These are phyloP conservation scores for Casuarina glauca DNA, from an alignment of 306 rosid genomes.

Conservation along the genomic window DNA sequence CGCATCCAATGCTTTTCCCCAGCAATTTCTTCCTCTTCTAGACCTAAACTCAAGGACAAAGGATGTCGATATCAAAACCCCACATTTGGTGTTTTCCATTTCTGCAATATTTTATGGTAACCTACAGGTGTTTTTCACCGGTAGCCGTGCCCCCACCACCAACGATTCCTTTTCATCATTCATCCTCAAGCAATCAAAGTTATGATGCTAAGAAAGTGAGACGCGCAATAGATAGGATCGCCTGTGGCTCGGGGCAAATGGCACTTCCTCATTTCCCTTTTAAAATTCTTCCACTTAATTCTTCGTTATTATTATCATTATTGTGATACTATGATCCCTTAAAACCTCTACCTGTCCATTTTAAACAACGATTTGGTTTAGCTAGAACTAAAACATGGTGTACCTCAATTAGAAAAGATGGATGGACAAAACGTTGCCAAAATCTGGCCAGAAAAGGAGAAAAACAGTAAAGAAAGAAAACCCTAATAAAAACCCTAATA, in stretches of 20 bases:
- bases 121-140: constrained; percentile 10
- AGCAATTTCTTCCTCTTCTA: constrained; percentile 13
- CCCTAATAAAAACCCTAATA: too few relatives aligned
- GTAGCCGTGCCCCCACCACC: constrained; percentile 28
- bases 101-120: background rate
- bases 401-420: too few relatives aligned
- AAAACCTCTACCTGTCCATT: too few relatives aligned
- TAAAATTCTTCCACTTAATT: too few relatives aligned
- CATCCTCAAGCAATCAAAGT: constrained; percentile 30
- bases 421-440: too few relatives aligned
- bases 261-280: too few relatives aligned
- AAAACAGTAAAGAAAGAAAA: too few relatives aligned
- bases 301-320: too few relatives aligned
- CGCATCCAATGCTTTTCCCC: constrained; percentile 28
- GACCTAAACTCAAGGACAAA: constrained; percentile 31
- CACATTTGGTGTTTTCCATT: background rate
- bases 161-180: constrained; percentile 31
- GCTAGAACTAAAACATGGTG: too few relatives aligned
- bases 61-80: constrained; percentile 30
- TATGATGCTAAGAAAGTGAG: constrained; percentile 13
- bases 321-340: too few relatives aligned
- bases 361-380: too few relatives aligned
- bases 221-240: constrained; percentile 1
- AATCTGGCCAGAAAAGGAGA: too few relatives aligned
- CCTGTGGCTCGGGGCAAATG: background rate